Evolutionary conservation across 2,329 filamentous ascomycete genomes (phyloP).

Genomic region (Hypoxylon sp.): DNA sequence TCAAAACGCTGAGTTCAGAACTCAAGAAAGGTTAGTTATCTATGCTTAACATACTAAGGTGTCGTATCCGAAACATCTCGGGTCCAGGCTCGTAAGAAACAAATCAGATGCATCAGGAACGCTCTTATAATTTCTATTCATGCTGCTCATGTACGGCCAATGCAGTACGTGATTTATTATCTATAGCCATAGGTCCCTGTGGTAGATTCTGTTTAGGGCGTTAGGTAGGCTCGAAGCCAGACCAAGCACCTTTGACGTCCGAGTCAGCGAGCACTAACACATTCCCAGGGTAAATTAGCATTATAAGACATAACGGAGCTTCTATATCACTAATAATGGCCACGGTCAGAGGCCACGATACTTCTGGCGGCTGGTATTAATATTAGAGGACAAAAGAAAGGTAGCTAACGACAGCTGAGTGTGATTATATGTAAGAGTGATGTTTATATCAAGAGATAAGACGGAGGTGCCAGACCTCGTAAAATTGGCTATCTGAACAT

Average conservation of each 20-base stretch:
- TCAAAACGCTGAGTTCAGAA: neutral
- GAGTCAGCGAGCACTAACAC: neutral
- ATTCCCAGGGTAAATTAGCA: neutral
- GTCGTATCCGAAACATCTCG: neutral
- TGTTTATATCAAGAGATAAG: too few relatives aligned
- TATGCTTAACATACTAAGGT: neutral
- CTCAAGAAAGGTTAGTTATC: neutral
- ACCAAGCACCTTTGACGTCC: too few relatives aligned
- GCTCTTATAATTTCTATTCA: neutral
- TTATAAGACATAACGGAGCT: neutral
- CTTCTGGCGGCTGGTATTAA: too few relatives aligned
- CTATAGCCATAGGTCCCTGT: neutral
- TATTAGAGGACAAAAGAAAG: too few relatives aligned
- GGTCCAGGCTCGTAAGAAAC: neutral
- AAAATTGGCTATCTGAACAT: neutral
- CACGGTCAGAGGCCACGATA: neutral
- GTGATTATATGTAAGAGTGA: too few relatives aligned
- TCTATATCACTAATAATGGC: neutral
- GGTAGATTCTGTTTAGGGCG: neutral
- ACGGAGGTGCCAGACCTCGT: neutral
- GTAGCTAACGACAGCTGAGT: too few relatives aligned
- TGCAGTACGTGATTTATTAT: neutral
- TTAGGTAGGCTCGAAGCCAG: neutral
- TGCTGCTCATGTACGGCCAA: neutral
- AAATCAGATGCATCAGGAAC: neutral